Evolutionary conservation across 2,329 filamentous ascomycete species (phyloP), one percentile per base, ranked within the genome.

Genomic region (Sarocladium oryzae): DNA sequence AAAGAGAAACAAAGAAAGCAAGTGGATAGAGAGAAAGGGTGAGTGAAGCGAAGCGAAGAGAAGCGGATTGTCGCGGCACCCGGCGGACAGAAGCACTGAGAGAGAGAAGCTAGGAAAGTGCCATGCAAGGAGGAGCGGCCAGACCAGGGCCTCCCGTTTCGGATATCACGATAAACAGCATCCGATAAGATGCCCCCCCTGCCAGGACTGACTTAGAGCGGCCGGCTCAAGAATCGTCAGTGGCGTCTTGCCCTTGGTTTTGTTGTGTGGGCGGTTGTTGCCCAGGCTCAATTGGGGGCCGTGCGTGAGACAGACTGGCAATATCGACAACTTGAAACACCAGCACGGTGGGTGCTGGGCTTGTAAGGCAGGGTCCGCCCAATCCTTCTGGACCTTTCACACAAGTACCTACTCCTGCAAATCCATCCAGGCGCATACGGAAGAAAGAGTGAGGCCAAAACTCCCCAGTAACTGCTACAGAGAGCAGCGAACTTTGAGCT

Each of bases 21-120:
- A 21, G 33, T 37, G 36, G 26, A 49, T 8, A 41, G 28, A 20
- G 43, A 50, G 18, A 46, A 53, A 20, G 15, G 35, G 23, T 18
- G 36, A 45, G 38, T 35, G 33, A 35, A 48, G 43, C 43, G 43
- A 48, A 48, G 28, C 26, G 40, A 43, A 43, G 13, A 43, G 37
- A 40, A 23, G n/a, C n/a, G n/a, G n/a, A n/a, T n/a, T n/a, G n/a
- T n/a, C n/a, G n/a, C n/a, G n/a, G n/a, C n/a, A n/a, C n/a, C n/a
- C n/a, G n/a, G n/a, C n/a, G n/a, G n/a, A n/a, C n/a, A n/a, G 13
- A 23, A 8, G 23, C 37, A 43, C 20, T 7, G 13, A 43, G 21
- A 43, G 9, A 28, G 30, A 35, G 24, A 32, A 16, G 50, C 20
- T 8, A 45, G 26, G 18, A 16, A 21, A 45, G 40, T 21, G 43